Percentiles rank a stretch among this genome's conserved stretches.
phyloP scores from a whole-genome alignment of 1,284 basidiomycete genomes.

The Leucoagaricus sp. region DNA sequence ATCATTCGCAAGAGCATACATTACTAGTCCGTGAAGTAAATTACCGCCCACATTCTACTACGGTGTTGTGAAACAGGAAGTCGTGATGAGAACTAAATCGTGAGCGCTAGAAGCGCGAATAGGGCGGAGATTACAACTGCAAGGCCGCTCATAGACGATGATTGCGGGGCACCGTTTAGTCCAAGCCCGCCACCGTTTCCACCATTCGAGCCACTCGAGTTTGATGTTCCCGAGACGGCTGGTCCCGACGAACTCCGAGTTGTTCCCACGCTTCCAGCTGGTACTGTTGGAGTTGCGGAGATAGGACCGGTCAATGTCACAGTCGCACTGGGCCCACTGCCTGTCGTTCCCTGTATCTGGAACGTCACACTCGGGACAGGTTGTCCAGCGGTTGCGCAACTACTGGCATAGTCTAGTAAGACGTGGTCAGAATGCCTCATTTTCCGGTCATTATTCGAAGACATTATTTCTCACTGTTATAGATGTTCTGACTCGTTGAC shows the following conservation, averaged over 20 bases:
- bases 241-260: background rate
- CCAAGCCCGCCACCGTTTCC: background rate
- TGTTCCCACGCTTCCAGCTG: background rate
- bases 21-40: too few species aligned
- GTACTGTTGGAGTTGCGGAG: background rate
- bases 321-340: background rate
- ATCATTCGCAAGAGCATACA: too few species aligned
- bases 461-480: conserved; percentile 4
- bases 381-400: background rate
- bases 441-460: too few species aligned
- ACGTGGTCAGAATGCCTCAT: too few species aligned
- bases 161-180: too few species aligned
- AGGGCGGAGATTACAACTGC: too few species aligned
- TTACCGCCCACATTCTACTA: too few species aligned
- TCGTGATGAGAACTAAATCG: too few species aligned
- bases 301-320: too few species aligned
- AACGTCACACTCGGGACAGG: conserved; percentile 2
- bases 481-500: background rate
- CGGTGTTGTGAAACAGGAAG: too few species aligned
- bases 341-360: background rate
- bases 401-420: background rate
- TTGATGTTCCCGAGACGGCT: background rate
- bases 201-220: background rate
- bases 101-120: too few species aligned
- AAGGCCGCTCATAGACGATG: too few species aligned